These are phyloP conservation scores for Thyridium curvatum DNA, from an alignment of 2,329 filamentous ascomycete genomes.

Conservation along the genomic window DNA sequence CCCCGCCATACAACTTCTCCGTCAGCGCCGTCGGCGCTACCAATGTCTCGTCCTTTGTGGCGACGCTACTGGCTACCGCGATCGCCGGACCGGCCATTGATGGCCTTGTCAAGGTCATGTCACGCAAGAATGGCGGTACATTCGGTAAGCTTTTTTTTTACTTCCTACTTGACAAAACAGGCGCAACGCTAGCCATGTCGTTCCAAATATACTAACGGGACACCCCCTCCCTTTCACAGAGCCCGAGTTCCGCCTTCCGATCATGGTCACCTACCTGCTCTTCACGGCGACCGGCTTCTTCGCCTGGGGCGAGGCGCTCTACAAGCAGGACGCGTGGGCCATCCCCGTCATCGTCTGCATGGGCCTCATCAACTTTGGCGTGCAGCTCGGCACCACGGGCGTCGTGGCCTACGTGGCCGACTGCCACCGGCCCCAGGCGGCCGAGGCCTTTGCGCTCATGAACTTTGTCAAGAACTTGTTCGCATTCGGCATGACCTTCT, in stretches of 20 bases:
- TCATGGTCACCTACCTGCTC: conserved; percentile 24
- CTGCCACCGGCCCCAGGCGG: conserved; percentile 28
- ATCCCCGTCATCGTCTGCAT: conserved; percentile 25
- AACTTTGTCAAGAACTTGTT: conserved; percentile 32
- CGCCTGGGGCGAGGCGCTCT: conserved; percentile 18
- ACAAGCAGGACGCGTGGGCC: conserved; percentile 16
- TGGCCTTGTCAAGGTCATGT: conserved; percentile 23
- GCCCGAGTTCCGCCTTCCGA: conserved; percentile 30
- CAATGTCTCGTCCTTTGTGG: conserved; percentile 24
- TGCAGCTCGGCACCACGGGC: conserved; percentile 28
- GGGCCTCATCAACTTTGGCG: conserved; percentile 22
- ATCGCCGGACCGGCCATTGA: conserved; percentile 25
- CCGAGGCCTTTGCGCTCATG: conserved; percentile 29
- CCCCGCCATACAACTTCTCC: conserved; percentile 27
- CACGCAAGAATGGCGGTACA: conserved; percentile 24
- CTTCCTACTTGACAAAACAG: background rate
- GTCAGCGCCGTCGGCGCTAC: conserved; percentile 24
- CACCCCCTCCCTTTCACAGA: no score
- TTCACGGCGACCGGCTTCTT: conserved; percentile 30
- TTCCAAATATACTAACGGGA: no score
- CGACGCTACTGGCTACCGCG: conserved; percentile 22
- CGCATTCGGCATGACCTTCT: conserved; percentile 30
- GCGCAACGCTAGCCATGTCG: no score
- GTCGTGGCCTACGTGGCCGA: conserved; percentile 30
- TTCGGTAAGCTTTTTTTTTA: conserved; percentile 15